Evolutionary conservation across 169 alveolate species (phyloP).

Genomic region (Plasmodium gallinaceum): DNA sequence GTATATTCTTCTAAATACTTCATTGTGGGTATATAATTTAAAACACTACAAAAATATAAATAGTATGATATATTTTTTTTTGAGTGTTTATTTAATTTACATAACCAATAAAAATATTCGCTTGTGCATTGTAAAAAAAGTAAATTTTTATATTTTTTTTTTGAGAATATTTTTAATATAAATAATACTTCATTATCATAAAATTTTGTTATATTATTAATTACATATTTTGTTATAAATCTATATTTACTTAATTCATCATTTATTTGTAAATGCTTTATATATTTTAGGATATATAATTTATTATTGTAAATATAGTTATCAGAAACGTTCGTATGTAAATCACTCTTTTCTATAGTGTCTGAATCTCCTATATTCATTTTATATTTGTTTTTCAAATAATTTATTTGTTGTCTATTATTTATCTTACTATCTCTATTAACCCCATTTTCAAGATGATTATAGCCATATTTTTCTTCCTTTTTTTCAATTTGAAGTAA

Average conservation of each 20-base stretch:
- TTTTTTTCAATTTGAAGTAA: not conserved
- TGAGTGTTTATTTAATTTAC: slow-evolving; percentile 43
- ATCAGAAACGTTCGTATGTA: not conserved
- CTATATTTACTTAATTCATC: slow-evolving; percentile 53
- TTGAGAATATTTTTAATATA: slow-evolving; percentile 46
- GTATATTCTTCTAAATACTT: slow-evolving; percentile 39
- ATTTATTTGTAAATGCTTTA: slow-evolving; percentile 46
- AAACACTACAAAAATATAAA: slow-evolving; percentile 25
- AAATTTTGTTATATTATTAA: slow-evolving; percentile 32
- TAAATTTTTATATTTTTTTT: slow-evolving; percentile 48
- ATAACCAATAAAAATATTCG: slow-evolving; percentile 69
- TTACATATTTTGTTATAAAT: slow-evolving; percentile 47
- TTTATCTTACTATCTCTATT: not conserved
- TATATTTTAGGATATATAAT: slow-evolving; percentile 29
- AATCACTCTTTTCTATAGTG: not conserved
- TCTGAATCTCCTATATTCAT: not conserved
- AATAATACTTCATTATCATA: slow-evolving; percentile 59
- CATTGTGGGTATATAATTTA: slow-evolving; percentile 63
- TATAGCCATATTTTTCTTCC: not conserved
- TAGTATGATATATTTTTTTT: slow-evolving; percentile 42
- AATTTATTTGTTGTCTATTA: not conserved
- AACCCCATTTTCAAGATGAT: not conserved
- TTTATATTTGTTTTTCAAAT: not conserved
- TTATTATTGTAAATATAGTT: slow-evolving; percentile 34
- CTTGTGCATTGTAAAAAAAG: slow-evolving; percentile 57